These are phyloP conservation scores for Rubus parviflorus DNA, from an alignment of 306 rosid species.

Conservation along the genomic window DNA sequence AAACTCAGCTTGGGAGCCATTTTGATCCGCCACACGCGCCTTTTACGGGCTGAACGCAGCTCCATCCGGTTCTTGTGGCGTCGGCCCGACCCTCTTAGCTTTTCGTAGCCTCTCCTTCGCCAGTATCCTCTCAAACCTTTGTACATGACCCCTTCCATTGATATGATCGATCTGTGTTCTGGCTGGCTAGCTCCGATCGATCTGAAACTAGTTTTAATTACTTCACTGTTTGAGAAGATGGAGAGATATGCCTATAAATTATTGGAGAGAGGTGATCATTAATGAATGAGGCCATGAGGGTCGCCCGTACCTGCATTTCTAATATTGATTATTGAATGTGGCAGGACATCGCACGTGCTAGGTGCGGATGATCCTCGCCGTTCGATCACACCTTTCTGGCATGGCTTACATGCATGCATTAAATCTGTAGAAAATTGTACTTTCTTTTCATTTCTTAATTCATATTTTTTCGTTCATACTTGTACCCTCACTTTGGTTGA, in stretches of 20 bases:
- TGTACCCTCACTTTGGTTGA: too few relatives aligned
- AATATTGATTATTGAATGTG: neutral
- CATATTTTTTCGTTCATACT: too few relatives aligned
- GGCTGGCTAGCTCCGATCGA: neutral
- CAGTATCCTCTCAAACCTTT: conserved; percentile 51
- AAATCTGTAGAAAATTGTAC: too few relatives aligned
- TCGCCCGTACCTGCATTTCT: conserved; percentile 5
- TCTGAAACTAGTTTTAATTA: neutral
- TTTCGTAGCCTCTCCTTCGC: conserved; percentile 51
- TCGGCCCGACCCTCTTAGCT: conserved; percentile 32
- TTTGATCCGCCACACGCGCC: conserved; percentile 59
- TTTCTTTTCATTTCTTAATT: too few relatives aligned
- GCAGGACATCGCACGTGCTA: conserved; percentile 15
- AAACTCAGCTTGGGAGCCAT: conserved; percentile 44
- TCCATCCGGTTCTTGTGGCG: conserved; percentile 29
- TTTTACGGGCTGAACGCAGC: conserved; percentile 29
- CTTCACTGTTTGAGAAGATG: neutral
- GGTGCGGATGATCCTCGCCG: conserved; percentile 3
- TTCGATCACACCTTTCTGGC: neutral
- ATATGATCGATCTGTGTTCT: neutral
- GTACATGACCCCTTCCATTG: conserved; percentile 57
- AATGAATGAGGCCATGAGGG: conserved; percentile 22
- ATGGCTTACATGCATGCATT: too few relatives aligned
- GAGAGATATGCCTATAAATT: neutral
- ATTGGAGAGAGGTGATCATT: neutral